Evolutionary conservation across 1,139 yeast species (phyloP).

Genomic region (Debaryomyces fabryi): DNA sequence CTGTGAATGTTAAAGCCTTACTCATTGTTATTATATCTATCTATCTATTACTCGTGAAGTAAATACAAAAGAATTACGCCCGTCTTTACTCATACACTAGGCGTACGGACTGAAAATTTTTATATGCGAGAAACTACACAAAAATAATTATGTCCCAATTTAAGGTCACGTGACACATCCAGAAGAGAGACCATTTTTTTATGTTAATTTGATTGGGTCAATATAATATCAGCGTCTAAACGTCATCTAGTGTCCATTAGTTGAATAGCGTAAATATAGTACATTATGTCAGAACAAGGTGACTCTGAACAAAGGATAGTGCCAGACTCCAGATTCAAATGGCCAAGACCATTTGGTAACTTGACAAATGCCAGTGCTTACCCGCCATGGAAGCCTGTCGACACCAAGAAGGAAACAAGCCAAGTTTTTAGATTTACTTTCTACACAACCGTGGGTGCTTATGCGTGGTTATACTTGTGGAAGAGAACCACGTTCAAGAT

Average conservation of each 20-base stretch:
- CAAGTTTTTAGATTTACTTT: constrained; percentile 45
- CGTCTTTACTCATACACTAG: not conserved
- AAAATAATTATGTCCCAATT: constrained; percentile 4
- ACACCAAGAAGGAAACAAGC: constrained; percentile 44
- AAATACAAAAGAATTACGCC: constrained; percentile 2
- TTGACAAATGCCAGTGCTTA: constrained; percentile 43
- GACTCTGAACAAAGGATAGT: constrained; percentile 17
- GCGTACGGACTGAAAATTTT: constrained; percentile 9
- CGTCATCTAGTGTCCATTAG: not conserved
- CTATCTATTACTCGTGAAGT: constrained; percentile 3
- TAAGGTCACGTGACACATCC: constrained; percentile 5
- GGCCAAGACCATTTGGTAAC: constrained; percentile 49
- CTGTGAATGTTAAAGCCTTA: constrained; percentile 49
- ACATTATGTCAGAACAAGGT: constrained; percentile 22
- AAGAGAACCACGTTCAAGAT: constrained; percentile 50
- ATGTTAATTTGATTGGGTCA: constrained; percentile 22
- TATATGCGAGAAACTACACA: constrained; percentile 5
- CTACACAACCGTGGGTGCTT: constrained; percentile 51
- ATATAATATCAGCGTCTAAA: not conserved
- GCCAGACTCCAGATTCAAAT: constrained; percentile 46
- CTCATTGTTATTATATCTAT: constrained; percentile 27
- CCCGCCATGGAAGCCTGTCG: constrained; percentile 50
- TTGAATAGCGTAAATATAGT: not conserved
- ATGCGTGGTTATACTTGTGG: constrained; percentile 53
- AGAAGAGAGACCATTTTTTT: constrained; percentile 3